These are phyloP conservation scores for Acer yangbiense DNA, from an alignment of 345 rosid species.

Conservation along the genomic window DNA sequence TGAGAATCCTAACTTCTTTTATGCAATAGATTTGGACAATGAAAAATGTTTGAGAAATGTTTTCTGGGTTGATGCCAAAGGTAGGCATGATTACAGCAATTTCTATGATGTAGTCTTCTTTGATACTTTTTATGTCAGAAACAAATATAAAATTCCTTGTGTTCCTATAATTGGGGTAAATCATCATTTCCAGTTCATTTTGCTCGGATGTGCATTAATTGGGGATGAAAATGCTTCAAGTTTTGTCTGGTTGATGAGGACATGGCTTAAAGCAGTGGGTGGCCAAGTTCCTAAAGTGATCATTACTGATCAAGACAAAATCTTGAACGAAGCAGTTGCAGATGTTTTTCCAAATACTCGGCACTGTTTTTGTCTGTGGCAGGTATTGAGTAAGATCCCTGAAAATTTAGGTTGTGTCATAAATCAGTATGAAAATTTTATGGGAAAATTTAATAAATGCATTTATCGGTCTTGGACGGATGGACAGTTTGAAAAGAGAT, in stretches of 20 bases:
- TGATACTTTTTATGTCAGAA: conserved; percentile 36
- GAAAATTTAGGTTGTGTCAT: conserved; percentile 21
- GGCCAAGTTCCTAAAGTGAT: conserved; percentile 40
- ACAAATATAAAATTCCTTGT: conserved; percentile 38
- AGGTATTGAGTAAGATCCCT: conserved; percentile 36
- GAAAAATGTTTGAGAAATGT: conserved; percentile 40
- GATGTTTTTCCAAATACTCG: conserved; percentile 35
- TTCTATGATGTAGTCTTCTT: conserved; percentile 45
- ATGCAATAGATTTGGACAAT: conserved; percentile 38
- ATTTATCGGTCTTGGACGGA: conserved; percentile 39
- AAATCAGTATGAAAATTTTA: conserved; percentile 29
- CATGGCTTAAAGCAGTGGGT: conserved; percentile 45
- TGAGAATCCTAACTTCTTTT: conserved; percentile 44
- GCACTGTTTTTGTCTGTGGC: conserved; percentile 50
- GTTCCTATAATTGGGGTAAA: conserved; percentile 49
- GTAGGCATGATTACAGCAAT: conserved; percentile 32
- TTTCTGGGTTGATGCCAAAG: conserved; percentile 48
- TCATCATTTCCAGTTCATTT: conserved; percentile 42
- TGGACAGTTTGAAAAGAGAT: conserved; percentile 45
- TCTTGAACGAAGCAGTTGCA: conserved; percentile 36
- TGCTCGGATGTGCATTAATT: conserved; percentile 47
- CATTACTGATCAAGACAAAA: conserved; percentile 39
- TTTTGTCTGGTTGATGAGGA: conserved; percentile 41
- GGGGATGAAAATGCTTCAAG: conserved; percentile 32
- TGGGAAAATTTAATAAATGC: conserved; percentile 36